Conservation (phyloP, 2,329 filamentous ascomycete species). For the Acrocalymma vagum region DNA sequence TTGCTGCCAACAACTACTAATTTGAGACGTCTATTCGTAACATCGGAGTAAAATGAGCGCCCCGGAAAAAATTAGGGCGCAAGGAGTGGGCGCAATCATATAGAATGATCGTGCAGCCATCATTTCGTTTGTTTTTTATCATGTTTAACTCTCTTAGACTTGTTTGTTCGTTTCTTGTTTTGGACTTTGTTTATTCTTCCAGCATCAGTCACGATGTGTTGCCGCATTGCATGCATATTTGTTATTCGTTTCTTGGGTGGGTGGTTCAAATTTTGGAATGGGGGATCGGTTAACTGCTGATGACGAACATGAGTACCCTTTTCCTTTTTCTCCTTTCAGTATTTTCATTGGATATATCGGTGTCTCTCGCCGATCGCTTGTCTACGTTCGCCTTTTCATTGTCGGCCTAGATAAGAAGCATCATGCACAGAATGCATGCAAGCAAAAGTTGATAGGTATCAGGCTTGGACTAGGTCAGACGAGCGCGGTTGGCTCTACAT, state of each 20-base stretch:
- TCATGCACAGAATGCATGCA: too few relatives aligned
- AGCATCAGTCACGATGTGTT: conserved; percentile 25
- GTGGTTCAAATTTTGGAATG: conserved; percentile 12
- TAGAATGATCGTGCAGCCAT: conserved; percentile 32
- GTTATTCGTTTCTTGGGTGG: conserved; percentile 17
- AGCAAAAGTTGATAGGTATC: too few relatives aligned
- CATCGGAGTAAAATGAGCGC: conserved; percentile 31
- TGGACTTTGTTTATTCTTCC: conserved; percentile 21
- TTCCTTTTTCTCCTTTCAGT: conserved; percentile 8
- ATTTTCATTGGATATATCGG: too few relatives aligned
- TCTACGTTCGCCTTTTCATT: too few relatives aligned
- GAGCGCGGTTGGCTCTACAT: too few relatives aligned
- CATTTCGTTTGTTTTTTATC: conserved; percentile 27
- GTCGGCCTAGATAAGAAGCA: too few relatives aligned
- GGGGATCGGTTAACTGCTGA: conserved; percentile 9
- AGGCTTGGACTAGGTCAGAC: too few relatives aligned
- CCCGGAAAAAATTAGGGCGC: too few relatives aligned
- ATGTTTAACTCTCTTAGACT: conserved; percentile 37
- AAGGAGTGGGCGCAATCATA: conserved; percentile 27
- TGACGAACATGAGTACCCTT: conserved; percentile 27
- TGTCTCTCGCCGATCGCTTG: too few relatives aligned
- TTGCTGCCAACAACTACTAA: conserved; percentile 55
- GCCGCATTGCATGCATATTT: conserved; percentile 37
- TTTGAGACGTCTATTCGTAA: conserved; percentile 19
- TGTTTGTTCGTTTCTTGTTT: conserved; percentile 21